Evolutionary conservation across 164 flowering plant species (phyloP).

Genomic region (Hamamelis virginiana): DNA sequence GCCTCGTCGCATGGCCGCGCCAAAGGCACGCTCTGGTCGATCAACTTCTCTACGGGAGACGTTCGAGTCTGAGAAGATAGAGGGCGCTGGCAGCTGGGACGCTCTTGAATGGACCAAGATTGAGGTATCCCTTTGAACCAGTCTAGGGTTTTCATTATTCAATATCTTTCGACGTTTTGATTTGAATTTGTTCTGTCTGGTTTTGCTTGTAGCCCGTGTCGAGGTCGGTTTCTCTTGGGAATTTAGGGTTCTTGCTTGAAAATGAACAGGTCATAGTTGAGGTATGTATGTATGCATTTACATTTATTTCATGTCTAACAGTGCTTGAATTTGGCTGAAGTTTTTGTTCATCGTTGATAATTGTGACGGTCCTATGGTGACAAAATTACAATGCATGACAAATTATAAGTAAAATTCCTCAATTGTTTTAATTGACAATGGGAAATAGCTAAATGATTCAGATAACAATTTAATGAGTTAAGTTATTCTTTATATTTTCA

Average conservation of each 20-base stretch:
- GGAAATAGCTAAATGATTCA: too few species aligned
- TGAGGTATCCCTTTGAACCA: constrained; percentile 44
- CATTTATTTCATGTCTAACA: not conserved
- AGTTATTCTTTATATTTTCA: not conserved
- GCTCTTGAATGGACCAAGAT: constrained; percentile 85
- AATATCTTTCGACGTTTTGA: not conserved
- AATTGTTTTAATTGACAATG: too few species aligned
- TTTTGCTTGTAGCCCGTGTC: constrained; percentile 47
- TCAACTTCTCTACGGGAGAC: constrained; percentile 34
- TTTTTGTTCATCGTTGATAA: too few species aligned
- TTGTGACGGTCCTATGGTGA: too few species aligned
- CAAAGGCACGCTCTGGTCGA: constrained; percentile 25
- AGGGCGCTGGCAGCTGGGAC: constrained; percentile 75
- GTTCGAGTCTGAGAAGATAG: constrained; percentile 49
- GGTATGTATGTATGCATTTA: constrained; percentile 37
- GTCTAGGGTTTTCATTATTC: constrained; percentile 17
- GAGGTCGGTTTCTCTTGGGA: constrained; percentile 47
- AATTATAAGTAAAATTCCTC: too few species aligned
- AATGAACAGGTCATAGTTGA: constrained; percentile 64
- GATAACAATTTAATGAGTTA: not conserved
- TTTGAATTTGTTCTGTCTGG: not conserved
- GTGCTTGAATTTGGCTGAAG: not conserved
- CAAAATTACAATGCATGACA: too few species aligned
- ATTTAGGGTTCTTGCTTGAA: constrained; percentile 56
- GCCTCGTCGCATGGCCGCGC: constrained; percentile 30